Conservation (phyloP, 495 filamentous ascomycete genomes). For the Xylaria cubensis region DNA sequence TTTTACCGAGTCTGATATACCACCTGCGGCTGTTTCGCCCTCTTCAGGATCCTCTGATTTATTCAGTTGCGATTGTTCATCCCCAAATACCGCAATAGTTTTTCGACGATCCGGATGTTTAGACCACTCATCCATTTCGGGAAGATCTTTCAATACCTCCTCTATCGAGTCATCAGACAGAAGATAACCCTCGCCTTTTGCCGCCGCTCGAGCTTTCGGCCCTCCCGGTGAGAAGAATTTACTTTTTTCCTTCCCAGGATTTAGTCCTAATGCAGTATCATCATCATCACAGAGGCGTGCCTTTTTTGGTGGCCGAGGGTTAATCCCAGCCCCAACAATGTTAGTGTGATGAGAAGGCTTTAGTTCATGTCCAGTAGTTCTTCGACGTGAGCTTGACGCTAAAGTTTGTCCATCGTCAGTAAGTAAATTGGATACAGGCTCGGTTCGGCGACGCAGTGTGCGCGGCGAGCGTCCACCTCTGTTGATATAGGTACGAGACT, state of each 20-base stretch:
- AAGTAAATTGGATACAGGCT: slow-evolving; percentile 49
- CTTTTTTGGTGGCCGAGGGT: slow-evolving; percentile 54
- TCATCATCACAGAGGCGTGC: slow-evolving; percentile 55
- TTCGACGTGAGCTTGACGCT: slow-evolving; percentile 42
- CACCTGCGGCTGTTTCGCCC: slow-evolving; percentile 15
- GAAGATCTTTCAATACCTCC: slow-evolving; percentile 50
- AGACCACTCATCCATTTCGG: slow-evolving; percentile 44
- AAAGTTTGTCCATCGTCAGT: slow-evolving; percentile 27
- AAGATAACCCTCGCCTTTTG: slow-evolving; percentile 39
- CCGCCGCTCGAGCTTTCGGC: slow-evolving; percentile 29
- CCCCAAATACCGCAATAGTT: slow-evolving; percentile 39
- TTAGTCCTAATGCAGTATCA: slow-evolving; percentile 25
- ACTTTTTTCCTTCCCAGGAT: slow-evolving; percentile 43
- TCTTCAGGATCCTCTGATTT: slow-evolving; percentile 21
- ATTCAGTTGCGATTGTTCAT: slow-evolving; percentile 10
- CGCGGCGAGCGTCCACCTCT: slow-evolving; percentile 31
- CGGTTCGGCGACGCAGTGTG: slow-evolving; percentile 46
- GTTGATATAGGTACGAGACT: slow-evolving; percentile 33
- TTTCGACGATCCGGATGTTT: slow-evolving; percentile 30
- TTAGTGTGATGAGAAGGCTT: slow-evolving; percentile 31
- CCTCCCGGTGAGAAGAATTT: slow-evolving; percentile 48
- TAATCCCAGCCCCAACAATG: slow-evolving; percentile 10
- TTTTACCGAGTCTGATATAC: background rate
- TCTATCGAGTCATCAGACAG: slow-evolving; percentile 58
- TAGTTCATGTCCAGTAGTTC: slow-evolving; percentile 35